These are phyloP conservation scores for Pelargonium citronellum DNA, from an alignment of 441 rosid species.

Conservation along the genomic window DNA sequence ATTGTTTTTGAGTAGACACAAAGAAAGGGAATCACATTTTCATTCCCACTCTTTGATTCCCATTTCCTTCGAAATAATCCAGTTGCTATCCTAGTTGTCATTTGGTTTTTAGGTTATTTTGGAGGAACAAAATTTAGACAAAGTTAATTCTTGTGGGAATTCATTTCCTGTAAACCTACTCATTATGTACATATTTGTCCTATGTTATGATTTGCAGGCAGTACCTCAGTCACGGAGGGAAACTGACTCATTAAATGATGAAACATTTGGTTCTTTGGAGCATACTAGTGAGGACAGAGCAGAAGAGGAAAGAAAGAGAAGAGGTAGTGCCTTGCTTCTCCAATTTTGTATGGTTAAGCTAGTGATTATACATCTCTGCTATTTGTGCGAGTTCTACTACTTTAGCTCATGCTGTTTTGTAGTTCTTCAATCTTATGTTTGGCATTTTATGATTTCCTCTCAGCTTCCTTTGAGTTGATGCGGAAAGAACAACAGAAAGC, in stretches of 20 bases:
- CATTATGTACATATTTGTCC: background rate
- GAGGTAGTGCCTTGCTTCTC: slow-evolving; percentile 46
- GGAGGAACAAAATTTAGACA: background rate
- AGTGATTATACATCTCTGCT: no score
- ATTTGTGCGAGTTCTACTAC: no score
- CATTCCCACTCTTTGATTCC: background rate
- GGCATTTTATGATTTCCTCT: slow-evolving; percentile 22
- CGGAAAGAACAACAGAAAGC: slow-evolving; percentile 91
- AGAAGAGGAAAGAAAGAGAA: slow-evolving; percentile 95
- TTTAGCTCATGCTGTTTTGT: background rate
- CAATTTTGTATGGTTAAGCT: slow-evolving; percentile 8
- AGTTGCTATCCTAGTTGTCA: background rate
- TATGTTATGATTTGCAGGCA: slow-evolving; percentile 44
- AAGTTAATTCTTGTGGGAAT: background rate
- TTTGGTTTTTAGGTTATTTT: background rate
- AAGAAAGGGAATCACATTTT: background rate
- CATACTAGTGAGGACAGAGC: slow-evolving; percentile 69
- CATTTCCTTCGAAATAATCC: background rate
- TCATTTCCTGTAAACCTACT: background rate
- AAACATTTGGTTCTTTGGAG: slow-evolving; percentile 93
- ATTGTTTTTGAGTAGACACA: no score
- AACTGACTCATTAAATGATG: slow-evolving; percentile 71
- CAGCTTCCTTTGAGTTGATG: slow-evolving; percentile 91
- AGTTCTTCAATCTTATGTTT: slow-evolving; percentile 9
- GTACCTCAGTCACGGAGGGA: slow-evolving; percentile 61